A percentile compares a stretch with the other conserved stretches of the same genome.
phyloP scores from a whole-genome alignment of 2,329 filamentous ascomycete species.

The Monilinia vaccinii-corymbosi region DNA sequence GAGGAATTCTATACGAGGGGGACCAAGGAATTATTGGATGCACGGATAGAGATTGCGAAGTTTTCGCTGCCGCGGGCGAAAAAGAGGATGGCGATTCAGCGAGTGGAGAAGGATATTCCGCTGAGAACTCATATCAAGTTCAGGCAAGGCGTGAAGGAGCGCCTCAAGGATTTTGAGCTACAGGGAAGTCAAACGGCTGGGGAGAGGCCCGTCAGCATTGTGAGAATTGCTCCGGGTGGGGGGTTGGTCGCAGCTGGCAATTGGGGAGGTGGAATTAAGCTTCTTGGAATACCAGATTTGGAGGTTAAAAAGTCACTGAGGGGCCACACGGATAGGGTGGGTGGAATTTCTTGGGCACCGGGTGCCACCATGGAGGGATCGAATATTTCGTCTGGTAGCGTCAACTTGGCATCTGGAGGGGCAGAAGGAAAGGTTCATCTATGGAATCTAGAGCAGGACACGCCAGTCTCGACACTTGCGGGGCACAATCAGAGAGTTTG shows the following conservation, averaged over 20 bases:
- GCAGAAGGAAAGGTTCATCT: slow-evolving; percentile 81
- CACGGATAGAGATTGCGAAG: slow-evolving; percentile 68
- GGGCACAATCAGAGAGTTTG: slow-evolving; percentile 85
- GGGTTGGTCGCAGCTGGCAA: slow-evolving; percentile 81
- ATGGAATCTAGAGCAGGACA: slow-evolving; percentile 83
- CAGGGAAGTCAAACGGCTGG: slow-evolving; percentile 90
- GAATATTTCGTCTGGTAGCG: slow-evolving; percentile 60
- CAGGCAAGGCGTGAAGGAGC: slow-evolving; percentile 79
- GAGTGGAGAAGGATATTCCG: slow-evolving; percentile 71
- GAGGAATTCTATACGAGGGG: slow-evolving; percentile 96
- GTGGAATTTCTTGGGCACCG: slow-evolving; percentile 85
- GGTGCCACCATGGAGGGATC: slow-evolving; percentile 64
- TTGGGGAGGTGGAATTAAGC: slow-evolving; percentile 82
- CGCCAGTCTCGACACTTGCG: slow-evolving; percentile 69
- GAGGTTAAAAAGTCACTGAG: slow-evolving; percentile 67
- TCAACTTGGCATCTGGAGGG: slow-evolving; percentile 86
- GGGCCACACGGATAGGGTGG: slow-evolving; percentile 82
- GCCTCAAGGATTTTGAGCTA: slow-evolving; percentile 73
- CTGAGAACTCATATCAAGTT: slow-evolving; percentile 87
- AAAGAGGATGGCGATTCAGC: slow-evolving; percentile 66
- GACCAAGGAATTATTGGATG: slow-evolving; percentile 61
- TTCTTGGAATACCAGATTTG: slow-evolving; percentile 75
- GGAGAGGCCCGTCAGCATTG: slow-evolving; percentile 84
- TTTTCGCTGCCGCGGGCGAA: slow-evolving; percentile 81
- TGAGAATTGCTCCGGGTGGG: slow-evolving; percentile 79